phyloP scores from a whole-genome alignment of 2,329 filamentous ascomycete species.

The Volutella citrinella region DNA sequence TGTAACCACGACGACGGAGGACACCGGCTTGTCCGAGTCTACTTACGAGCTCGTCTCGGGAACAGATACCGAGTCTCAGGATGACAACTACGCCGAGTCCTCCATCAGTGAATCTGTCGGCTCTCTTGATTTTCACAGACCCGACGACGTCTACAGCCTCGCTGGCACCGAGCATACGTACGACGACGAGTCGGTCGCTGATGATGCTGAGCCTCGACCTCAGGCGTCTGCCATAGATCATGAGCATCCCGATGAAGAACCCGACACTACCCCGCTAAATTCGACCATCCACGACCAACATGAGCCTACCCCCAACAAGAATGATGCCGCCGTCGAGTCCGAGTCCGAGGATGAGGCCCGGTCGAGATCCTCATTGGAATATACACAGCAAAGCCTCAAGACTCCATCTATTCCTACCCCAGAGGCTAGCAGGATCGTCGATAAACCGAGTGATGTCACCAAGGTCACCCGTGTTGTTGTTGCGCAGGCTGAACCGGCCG shows the following conservation, averaged over 20 bases:
- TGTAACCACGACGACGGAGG: slow-evolving; percentile 41
- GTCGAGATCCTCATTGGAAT: slow-evolving; percentile 42
- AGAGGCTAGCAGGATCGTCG: slow-evolving; percentile 29
- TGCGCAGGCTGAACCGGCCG: slow-evolving; percentile 7
- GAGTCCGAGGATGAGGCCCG: slow-evolving; percentile 42
- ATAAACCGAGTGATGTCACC: slow-evolving; percentile 9
- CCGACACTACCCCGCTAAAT: slow-evolving; percentile 6
- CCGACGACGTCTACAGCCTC: slow-evolving; percentile 52
- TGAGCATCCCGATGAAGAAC: slow-evolving; percentile 14
- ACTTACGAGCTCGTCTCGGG: slow-evolving; percentile 55
- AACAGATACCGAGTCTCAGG: slow-evolving; percentile 53
- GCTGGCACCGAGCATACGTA: slow-evolving; percentile 47
- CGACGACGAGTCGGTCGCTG: slow-evolving; percentile 39
- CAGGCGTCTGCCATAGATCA: slow-evolving; percentile 7
- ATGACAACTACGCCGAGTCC: slow-evolving; percentile 45
- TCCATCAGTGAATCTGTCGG: slow-evolving; percentile 48
- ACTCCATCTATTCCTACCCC: slow-evolving; percentile 40
- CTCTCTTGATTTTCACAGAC: slow-evolving; percentile 46
- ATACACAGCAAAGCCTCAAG: slow-evolving; percentile 46
- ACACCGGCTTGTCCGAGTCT: slow-evolving; percentile 53
- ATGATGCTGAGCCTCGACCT: slow-evolving; percentile 27
- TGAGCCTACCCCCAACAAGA: slow-evolving; percentile 14
- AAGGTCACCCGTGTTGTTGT: slow-evolving; percentile 6
- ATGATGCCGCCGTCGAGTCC: slow-evolving; percentile 25
- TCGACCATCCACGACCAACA: slow-evolving; percentile 11